Conservation (phyloP, 768 basidiomycete genomes). For the Asterophora lycoperdoides region DNA sequence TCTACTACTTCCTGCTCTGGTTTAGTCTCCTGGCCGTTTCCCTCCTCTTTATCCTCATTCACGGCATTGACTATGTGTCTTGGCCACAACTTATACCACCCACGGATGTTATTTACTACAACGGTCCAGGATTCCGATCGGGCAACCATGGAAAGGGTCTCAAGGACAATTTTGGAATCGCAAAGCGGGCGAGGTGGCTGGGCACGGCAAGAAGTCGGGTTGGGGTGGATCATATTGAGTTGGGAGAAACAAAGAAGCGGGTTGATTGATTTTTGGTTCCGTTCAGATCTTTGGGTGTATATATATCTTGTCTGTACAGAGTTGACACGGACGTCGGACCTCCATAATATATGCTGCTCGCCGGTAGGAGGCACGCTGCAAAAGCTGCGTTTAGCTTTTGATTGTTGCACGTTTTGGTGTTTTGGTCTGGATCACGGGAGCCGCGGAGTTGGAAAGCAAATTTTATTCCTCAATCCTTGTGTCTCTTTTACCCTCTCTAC, state of each 20-base stretch:
- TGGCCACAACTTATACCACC: slow-evolving; percentile 89
- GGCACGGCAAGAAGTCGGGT: slow-evolving; percentile 34
- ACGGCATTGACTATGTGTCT: slow-evolving; percentile 92
- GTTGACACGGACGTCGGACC: too few relatives aligned
- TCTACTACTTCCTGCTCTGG: slow-evolving; percentile 85
- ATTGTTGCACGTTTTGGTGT: neutral
- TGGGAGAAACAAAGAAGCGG: slow-evolving; percentile 73
- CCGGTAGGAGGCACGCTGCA: neutral
- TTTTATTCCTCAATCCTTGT: slow-evolving; percentile 16
- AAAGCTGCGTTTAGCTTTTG: neutral
- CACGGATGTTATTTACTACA: slow-evolving; percentile 82
- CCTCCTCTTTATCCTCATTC: slow-evolving; percentile 67
- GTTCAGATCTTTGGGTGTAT: neutral
- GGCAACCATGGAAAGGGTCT: slow-evolving; percentile 74
- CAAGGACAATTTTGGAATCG: slow-evolving; percentile 22
- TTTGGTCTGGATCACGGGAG: slow-evolving; percentile 1
- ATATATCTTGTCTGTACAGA: neutral
- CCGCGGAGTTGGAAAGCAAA: slow-evolving; percentile 30
- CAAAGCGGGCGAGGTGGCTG: slow-evolving; percentile 36
- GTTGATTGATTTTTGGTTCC: slow-evolving; percentile 45
- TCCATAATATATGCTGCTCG: too few relatives aligned
- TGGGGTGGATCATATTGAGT: slow-evolving; percentile 69
- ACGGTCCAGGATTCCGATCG: slow-evolving; percentile 84
- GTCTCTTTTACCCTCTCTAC: slow-evolving; percentile 17
- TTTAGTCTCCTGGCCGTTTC: slow-evolving; percentile 57